Conservation (phyloP, 441 rosid species). For the Eruca vesicaria region DNA sequence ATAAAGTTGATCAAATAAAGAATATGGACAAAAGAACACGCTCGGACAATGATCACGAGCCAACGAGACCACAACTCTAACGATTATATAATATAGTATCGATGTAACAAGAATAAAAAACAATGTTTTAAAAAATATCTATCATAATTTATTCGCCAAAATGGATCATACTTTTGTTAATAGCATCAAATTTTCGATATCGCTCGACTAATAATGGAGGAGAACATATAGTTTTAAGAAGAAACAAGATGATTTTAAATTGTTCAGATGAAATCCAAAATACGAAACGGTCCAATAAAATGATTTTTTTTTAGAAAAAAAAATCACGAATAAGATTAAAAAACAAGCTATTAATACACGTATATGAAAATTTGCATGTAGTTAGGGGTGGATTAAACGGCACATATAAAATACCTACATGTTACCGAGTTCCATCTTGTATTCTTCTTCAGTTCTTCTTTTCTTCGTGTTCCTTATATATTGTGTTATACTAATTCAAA, state of each 20-base stretch:
- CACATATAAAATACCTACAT: background rate
- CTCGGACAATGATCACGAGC: slow-evolving; percentile 50
- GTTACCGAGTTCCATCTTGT: background rate
- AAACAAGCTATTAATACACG: background rate
- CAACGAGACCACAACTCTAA: slow-evolving; percentile 40
- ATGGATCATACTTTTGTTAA: background rate
- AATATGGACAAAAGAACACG: slow-evolving; percentile 41
- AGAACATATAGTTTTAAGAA: background rate
- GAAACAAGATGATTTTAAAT: background rate
- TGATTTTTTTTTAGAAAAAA: background rate
- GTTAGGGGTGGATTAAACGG: background rate
- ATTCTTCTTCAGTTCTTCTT: background rate
- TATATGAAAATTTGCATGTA: background rate
- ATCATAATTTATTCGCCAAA: slow-evolving; percentile 6
- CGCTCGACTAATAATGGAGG: background rate
- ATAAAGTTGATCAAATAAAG: slow-evolving; percentile 36
- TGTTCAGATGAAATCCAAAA: background rate
- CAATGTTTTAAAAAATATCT: background rate
- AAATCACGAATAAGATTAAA: background rate
- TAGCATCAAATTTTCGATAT: background rate
- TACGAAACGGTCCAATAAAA: background rate
- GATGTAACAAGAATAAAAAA: slow-evolving; percentile 4
- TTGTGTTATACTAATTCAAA: background rate
- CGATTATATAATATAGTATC: slow-evolving; percentile 29
- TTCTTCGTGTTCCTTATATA: background rate